Base-by-base conservation (phyloP, 2,329 filamentous ascomycete species). In the Dryadomyces quercus-mongolicae region DNA sequence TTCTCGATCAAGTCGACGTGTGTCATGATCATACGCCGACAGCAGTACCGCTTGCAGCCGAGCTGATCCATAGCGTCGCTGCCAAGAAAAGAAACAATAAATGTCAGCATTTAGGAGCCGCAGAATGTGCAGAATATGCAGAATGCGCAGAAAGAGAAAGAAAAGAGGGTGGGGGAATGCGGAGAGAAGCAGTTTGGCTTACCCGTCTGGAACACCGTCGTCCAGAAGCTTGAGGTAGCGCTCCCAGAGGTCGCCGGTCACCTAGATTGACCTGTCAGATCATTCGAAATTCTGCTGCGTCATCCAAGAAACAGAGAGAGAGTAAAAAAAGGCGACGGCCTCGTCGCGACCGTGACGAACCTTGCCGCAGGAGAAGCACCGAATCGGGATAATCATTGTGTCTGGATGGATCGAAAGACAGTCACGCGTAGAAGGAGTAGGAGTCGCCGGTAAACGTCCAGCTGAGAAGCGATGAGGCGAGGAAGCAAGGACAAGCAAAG, bases 1-100 rank as follows among this genome's bases (percentile, higher is more conserved):
- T 98, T 98, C 78, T 98, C 93, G 63, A 98, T 96, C 58, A 98
- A 77, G 69, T 98, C 93, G 64, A 98, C 93, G 72, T 98, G 93
- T 57, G 93, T 98, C 87, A 98, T 96, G 70, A 98, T 84, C 93
- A 98, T 98, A 66, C 93, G 86, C 63, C 93, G 88, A 75, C 93
- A 98, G 80, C 93, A 98, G 76, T 98, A 98, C 63, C 93, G 83
- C 72, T 89, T 92, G 66, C 94, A 86, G 55, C 90, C 90, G 53
- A 98, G 83, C 67, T 90, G 81, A 70, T 97, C 91, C 86, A 98
- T 95, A 45, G 92, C 93, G 68, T 96, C 90, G 66, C 93, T 96
- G 62, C 10, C 10, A 16, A 34, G n/a, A 10, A 10, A n/a, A 31
- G 25, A 31, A 31, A 31, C 25, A 31, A 31, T 31, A 8, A 8